phyloP scores from a whole-genome alignment of 2,329 filamentous ascomycete species.

The Fusarium illudens region DNA sequence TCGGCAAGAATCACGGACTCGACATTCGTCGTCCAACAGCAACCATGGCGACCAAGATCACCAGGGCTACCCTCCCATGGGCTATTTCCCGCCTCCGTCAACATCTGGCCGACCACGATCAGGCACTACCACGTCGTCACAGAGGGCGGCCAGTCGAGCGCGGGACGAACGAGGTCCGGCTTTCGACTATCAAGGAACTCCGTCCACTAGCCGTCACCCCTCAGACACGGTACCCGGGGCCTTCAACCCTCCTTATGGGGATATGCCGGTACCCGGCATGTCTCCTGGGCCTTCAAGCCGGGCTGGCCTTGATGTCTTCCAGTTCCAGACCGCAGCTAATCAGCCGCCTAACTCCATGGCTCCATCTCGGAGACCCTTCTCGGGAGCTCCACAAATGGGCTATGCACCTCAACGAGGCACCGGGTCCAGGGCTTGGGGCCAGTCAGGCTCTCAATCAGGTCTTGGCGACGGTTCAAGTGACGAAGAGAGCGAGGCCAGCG shows the following conservation, averaged over 20 bases:
- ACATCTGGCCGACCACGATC: conserved; percentile 53
- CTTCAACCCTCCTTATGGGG: conserved; percentile 46
- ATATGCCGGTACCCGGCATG: conserved; percentile 39
- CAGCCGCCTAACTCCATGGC: conserved; percentile 48
- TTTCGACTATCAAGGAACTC: conserved; percentile 50
- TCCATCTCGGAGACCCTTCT: conserved; percentile 49
- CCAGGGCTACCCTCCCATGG: conserved; percentile 56
- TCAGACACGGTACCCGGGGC: conserved; percentile 54
- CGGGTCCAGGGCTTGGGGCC: conserved; percentile 44
- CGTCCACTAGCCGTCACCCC: conserved; percentile 50
- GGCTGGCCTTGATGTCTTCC: conserved; percentile 57
- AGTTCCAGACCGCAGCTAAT: conserved; percentile 59
- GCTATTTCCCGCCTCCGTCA: conserved; percentile 60
- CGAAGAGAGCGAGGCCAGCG: conserved; percentile 46
- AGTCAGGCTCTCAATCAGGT: conserved; percentile 44
- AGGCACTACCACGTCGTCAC: conserved; percentile 53
- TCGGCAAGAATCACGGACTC: conserved; percentile 49
- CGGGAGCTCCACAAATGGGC: conserved; percentile 45
- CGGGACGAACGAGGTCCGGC: conserved; percentile 49
- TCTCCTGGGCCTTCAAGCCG: conserved; percentile 42
- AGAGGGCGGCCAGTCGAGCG: conserved; percentile 46
- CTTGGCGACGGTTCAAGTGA: conserved; percentile 48
- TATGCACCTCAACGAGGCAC: conserved; percentile 40
- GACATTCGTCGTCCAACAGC: conserved; percentile 49
- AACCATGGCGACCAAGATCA: conserved; percentile 49